A percentile compares a stretch with the other conserved stretches of the same genome.
These are phyloP conservation scores for Phytophthora colocasiae DNA, from an alignment of 352 stramenopile species.

Conservation along the genomic window DNA sequence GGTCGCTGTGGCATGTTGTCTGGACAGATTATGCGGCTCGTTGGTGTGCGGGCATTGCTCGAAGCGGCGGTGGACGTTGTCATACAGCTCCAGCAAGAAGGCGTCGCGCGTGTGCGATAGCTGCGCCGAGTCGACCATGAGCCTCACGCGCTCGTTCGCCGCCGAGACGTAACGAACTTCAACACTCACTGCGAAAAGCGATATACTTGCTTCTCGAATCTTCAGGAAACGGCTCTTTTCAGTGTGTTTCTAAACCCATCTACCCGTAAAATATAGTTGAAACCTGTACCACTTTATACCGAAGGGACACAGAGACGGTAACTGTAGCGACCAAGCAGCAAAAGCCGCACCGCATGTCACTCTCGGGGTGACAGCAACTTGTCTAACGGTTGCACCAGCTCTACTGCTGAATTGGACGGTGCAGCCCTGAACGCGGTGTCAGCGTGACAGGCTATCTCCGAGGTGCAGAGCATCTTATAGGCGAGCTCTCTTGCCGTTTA, in stretches of 20 bases:
- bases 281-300: constrained; percentile 34
- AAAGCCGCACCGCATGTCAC: constrained; percentile 2
- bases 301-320: constrained; percentile 9
- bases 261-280: constrained; percentile 23
- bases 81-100: constrained; percentile 83
- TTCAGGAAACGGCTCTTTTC: constrained; percentile 15
- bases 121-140: constrained; percentile 61
- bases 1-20: constrained; percentile 15
- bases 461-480: not conserved
- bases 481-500: not conserved
- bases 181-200: not conserved
- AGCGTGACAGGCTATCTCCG: constrained; percentile 15
- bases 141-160: constrained; percentile 43
- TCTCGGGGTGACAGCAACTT: constrained; percentile 13
- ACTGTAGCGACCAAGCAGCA: constrained; percentile 8
- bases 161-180: constrained; percentile 26
- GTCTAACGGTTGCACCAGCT: constrained; percentile 15
- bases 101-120: constrained; percentile 79
- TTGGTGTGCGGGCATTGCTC: constrained; percentile 88
- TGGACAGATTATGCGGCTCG: constrained; percentile 74
- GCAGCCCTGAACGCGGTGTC: constrained; percentile 8
- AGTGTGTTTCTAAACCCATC: constrained; percentile 2
- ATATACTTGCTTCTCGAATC: constrained; percentile 13
- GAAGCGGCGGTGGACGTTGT: constrained; percentile 75
- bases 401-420: constrained; percentile 33